phyloP scores from a whole-genome alignment of 2,329 filamentous ascomycete genomes.

The Hymenoscyphus salicellus region DNA sequence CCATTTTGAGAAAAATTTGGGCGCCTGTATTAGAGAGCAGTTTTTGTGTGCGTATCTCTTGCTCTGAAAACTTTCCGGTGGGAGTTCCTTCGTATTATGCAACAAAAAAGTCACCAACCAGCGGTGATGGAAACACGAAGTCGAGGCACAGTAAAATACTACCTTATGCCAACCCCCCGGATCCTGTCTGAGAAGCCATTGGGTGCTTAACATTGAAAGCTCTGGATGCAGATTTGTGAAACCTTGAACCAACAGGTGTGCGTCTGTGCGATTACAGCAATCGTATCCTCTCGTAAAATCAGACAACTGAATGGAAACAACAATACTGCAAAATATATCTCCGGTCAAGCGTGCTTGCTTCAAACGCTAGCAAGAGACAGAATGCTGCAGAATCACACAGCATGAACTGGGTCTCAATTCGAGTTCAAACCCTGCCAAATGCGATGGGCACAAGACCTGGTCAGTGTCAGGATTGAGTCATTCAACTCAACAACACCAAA shows the following conservation, averaged over 20 bases:
- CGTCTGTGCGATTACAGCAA: neutral
- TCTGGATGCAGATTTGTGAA: neutral
- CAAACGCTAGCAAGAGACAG: neutral
- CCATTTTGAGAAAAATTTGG: neutral
- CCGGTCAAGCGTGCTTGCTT: neutral
- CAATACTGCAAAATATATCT: neutral
- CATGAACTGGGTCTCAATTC: neutral
- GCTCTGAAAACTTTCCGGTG: too few relatives aligned
- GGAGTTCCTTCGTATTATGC: too few relatives aligned
- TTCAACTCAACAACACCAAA: neutral
- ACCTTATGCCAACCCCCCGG: neutral
- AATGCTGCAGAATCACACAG: neutral
- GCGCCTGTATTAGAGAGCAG: too few relatives aligned
- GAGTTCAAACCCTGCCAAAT: neutral
- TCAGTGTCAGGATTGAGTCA: neutral
- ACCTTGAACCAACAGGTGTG: neutral
- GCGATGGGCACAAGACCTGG: neutral
- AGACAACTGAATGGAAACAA: neutral
- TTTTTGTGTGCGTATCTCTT: too few relatives aligned
- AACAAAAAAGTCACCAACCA: too few relatives aligned
- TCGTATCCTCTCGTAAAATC: neutral
- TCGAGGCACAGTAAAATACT: too few relatives aligned
- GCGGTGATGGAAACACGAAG: too few relatives aligned
- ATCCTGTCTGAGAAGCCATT: neutral
- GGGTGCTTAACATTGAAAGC: neutral